Conservation (phyloP, 345 rosid species). For the Aquilaria yunnanensis region DNA sequence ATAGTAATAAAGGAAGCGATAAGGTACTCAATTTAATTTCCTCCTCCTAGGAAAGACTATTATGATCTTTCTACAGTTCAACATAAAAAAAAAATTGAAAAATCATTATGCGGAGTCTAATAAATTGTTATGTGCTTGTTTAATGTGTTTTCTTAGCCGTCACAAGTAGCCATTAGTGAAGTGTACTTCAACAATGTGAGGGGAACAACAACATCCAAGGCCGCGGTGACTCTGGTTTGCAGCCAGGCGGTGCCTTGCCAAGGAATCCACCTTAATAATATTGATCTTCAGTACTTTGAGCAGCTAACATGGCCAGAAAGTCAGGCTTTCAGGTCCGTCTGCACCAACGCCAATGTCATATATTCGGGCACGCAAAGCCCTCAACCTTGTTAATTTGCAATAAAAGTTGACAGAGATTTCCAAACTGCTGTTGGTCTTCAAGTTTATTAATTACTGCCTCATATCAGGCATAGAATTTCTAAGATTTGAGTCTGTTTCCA, state of each 20-base stretch:
- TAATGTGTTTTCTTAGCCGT: constrained; percentile 23
- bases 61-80: no score
- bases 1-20: constrained; percentile 10
- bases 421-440: no score
- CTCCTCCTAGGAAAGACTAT: no score
- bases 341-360: background rate
- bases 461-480: no score
- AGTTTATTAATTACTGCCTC: no score
- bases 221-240: constrained; percentile 35
- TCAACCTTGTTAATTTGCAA: no score
- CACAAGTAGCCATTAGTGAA: constrained; percentile 36
- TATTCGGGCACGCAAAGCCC: no score
- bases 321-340: constrained; percentile 22
- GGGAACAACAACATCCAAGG: constrained; percentile 35
- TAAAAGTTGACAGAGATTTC: no score
- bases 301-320: background rate
- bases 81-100: constrained; percentile 7
- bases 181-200: constrained; percentile 29
- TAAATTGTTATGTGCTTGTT: no score
- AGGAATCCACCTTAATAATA: constrained; percentile 22
- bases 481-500: no score
- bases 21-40: background rate
- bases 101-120: background rate
- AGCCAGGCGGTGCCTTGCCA: constrained; percentile 38
- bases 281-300: constrained; percentile 31